phyloP scores from a whole-genome alignment of 2,329 filamentous ascomycete genomes.

The Ceratocystis eucalypticola region DNA sequence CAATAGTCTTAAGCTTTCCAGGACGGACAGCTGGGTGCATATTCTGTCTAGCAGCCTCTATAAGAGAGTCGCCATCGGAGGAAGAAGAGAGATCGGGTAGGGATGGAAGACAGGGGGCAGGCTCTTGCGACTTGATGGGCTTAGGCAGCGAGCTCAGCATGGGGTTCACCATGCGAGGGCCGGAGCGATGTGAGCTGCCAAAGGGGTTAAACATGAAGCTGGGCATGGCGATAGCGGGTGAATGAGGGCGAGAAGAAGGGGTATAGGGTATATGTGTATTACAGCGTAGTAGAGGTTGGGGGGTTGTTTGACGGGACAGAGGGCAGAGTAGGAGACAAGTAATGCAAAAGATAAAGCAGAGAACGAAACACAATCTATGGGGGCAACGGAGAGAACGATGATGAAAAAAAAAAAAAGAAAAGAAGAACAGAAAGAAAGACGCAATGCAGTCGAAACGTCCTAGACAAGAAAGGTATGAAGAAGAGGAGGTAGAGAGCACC shows the following conservation, averaged over 20 bases:
- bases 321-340: not conserved
- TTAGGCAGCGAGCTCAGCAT: conserved; percentile 13
- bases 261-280: not conserved
- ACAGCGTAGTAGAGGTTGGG: not conserved
- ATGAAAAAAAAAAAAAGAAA: not conserved
- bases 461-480: no score
- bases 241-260: not conserved
- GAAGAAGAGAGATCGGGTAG: conserved; percentile 13
- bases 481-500: no score
- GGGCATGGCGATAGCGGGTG: conserved; percentile 4
- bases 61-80: conserved; percentile 7
- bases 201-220: conserved; percentile 14
- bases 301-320: not conserved
- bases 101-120: conserved; percentile 7
- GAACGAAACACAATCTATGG: not conserved
- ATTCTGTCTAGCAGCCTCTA: conserved; percentile 40
- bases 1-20: conserved; percentile 68
- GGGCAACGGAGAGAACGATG: not conserved
- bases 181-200: conserved; percentile 13
- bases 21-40: not conserved
- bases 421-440: not conserved
- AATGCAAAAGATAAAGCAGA: not conserved
- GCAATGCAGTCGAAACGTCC: no score
- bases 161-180: conserved; percentile 16
- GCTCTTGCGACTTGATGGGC: not conserved